These are phyloP conservation scores for Ophiostoma perfectum DNA, from an alignment of 2,329 filamentous ascomycete species.

Conservation along the genomic window DNA sequence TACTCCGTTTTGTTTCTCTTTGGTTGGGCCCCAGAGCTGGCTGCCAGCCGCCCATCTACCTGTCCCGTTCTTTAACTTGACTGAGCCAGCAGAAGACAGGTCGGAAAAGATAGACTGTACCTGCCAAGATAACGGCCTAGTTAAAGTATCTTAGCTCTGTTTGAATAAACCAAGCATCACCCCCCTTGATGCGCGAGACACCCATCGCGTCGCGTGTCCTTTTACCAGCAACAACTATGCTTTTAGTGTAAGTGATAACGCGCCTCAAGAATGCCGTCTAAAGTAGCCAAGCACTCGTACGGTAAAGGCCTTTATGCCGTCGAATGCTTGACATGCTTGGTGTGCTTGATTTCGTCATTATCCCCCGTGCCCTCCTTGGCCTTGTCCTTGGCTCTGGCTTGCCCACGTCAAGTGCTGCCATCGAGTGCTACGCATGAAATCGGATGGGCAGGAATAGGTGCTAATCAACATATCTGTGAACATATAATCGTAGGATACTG, in stretches of 20 bases:
- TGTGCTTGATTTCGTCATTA: too few species aligned
- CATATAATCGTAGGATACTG: too few species aligned
- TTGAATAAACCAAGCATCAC: too few species aligned
- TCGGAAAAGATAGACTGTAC: neutral
- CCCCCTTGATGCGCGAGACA: conserved; percentile 9
- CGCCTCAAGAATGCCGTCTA: neutral
- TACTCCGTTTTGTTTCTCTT: too few species aligned
- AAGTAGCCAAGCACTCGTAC: neutral
- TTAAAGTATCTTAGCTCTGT: neutral
- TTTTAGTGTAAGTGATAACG: neutral
- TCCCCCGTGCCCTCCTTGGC: neutral
- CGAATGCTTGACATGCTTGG: too few species aligned
- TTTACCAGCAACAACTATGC: neutral
- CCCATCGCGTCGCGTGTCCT: conserved; percentile 8
- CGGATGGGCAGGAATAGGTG: too few species aligned
- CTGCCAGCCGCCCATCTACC: neutral
- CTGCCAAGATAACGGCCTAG: neutral
- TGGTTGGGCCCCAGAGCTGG: too few species aligned
- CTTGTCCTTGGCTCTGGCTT: neutral
- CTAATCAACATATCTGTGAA: too few species aligned
- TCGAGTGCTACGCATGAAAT: too few species aligned
- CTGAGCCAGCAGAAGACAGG: neutral
- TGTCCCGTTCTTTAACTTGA: too few species aligned
- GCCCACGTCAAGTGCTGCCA: too few species aligned
- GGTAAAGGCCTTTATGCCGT: neutral